phyloP scores from a whole-genome alignment of 208 protist genomes.

The Zelonia costaricensis region DNA sequence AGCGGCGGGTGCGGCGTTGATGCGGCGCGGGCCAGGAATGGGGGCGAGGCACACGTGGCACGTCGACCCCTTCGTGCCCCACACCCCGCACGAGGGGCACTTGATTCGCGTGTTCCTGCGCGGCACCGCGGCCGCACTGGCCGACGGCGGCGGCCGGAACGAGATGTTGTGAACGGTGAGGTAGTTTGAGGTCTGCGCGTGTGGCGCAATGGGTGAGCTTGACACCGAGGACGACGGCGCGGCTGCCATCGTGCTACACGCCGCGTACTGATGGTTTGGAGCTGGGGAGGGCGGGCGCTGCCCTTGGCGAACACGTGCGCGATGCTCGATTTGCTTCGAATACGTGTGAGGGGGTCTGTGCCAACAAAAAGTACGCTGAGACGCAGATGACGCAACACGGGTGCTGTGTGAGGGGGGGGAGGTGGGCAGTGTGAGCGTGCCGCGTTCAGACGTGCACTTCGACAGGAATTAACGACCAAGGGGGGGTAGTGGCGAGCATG shows the following conservation, averaged over 20 bases:
- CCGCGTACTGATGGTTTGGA: background rate
- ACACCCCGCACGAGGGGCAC: conserved; percentile 24
- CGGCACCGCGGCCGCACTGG: background rate
- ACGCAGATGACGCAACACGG: too few relatives aligned
- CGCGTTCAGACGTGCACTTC: too few relatives aligned
- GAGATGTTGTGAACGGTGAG: conserved; percentile 22
- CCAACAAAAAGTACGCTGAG: too few relatives aligned
- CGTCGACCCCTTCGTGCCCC: conserved; percentile 22
- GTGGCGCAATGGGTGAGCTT: conserved; percentile 12
- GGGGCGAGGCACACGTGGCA: conserved; percentile 13
- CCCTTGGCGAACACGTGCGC: too few relatives aligned
- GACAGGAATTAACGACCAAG: too few relatives aligned
- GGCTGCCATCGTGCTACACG: background rate
- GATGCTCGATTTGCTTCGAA: too few relatives aligned
- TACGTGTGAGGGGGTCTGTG: too few relatives aligned
- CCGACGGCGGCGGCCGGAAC: conserved; percentile 7
- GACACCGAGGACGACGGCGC: background rate
- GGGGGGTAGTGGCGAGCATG: too few relatives aligned
- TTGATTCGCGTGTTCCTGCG: conserved; percentile 29
- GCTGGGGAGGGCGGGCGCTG: too few relatives aligned
- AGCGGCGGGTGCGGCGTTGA: background rate
- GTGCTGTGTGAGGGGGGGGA: too few relatives aligned
- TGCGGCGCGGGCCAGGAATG: conserved; percentile 17
- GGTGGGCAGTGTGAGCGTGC: too few relatives aligned
- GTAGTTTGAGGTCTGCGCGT: conserved; percentile 27